A percentile compares a stretch with the other conserved stretches of the same genome.
Evolutionary conservation across 805 yeast genomes (phyloP).

Genomic region (Metschnikowia colocasiae): DNA sequence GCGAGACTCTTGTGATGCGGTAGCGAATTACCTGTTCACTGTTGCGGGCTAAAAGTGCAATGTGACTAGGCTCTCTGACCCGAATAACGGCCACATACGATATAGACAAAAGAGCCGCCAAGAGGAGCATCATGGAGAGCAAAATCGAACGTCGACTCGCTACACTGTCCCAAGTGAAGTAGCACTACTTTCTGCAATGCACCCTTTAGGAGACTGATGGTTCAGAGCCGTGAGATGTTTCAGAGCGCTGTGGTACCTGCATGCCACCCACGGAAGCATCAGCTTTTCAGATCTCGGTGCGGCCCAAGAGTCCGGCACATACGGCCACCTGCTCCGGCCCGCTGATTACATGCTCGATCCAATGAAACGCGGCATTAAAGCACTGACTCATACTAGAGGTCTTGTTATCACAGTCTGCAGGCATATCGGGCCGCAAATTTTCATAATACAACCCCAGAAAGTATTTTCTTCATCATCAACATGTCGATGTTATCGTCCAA

Average conservation of each 20-base stretch:
- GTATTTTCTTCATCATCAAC: background rate
- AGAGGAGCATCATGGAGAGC: background rate
- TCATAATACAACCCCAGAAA: constrained; percentile 1
- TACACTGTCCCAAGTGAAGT: background rate
- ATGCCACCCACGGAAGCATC: background rate
- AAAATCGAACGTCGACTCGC: background rate
- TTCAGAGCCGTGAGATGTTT: background rate
- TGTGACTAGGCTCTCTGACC: constrained; percentile 21
- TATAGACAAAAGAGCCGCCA: constrained; percentile 36
- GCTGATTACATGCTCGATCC: constrained; percentile 7
- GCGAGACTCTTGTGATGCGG: constrained; percentile 37
- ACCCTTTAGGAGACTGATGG: background rate
- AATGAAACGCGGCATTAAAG: constrained; percentile 16
- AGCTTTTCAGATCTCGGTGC: too few species aligned
- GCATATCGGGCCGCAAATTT: constrained; percentile 8
- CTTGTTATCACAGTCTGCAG: constrained; percentile 17
- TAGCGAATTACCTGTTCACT: constrained; percentile 40
- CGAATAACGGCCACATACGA: constrained; percentile 47
- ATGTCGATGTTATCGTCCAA: constrained; percentile 12
- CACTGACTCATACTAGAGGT: constrained; percentile 21
- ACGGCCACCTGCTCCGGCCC: background rate
- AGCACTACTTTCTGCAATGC: background rate
- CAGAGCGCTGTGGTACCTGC: background rate
- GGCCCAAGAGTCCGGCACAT: background rate
- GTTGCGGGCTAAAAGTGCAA: constrained; percentile 33